Percentiles rank a stretch among this genome's conserved stretches.
Conservation (phyloP, 2,329 filamentous ascomycete species). For the Penicillium occitanis region DNA sequence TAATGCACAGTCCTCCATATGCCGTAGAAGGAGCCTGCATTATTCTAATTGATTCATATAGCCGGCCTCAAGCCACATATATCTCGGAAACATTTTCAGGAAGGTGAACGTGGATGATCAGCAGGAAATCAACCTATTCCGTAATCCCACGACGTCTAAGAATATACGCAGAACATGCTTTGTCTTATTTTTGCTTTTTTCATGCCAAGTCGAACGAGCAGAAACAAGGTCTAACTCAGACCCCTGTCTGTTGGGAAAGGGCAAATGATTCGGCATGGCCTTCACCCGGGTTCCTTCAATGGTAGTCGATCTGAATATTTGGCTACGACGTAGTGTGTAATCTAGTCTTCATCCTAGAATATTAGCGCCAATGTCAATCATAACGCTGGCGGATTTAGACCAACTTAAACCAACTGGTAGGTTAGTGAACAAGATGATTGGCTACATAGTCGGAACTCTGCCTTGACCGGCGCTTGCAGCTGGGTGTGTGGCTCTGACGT, state of each 20-base stretch:
- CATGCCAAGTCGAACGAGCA: not conserved
- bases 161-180: not conserved
- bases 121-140: not conserved
- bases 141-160: too few species aligned
- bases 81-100: not conserved
- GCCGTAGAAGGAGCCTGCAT: not conserved
- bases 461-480: not conserved
- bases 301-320: not conserved
- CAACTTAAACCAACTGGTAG: too few species aligned
- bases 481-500: not conserved
- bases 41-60: not conserved
- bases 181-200: not conserved
- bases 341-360: not conserved
- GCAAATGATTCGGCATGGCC: not conserved
- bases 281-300: conserved; percentile 9
- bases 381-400: not conserved
- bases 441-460: not conserved
- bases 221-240: not conserved
- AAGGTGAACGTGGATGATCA: not conserved
- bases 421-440: not conserved
- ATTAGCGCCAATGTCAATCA: conserved; percentile 7
- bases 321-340: not conserved
- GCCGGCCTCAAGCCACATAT: not conserved
- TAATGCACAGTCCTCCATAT: not conserved
- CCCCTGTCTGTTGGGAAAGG: not conserved